Evolutionary conservation across 768 basidiomycete species (phyloP), one percentile per base, ranked within the genome.

Genomic region (Tephrocybe rancida): DNA sequence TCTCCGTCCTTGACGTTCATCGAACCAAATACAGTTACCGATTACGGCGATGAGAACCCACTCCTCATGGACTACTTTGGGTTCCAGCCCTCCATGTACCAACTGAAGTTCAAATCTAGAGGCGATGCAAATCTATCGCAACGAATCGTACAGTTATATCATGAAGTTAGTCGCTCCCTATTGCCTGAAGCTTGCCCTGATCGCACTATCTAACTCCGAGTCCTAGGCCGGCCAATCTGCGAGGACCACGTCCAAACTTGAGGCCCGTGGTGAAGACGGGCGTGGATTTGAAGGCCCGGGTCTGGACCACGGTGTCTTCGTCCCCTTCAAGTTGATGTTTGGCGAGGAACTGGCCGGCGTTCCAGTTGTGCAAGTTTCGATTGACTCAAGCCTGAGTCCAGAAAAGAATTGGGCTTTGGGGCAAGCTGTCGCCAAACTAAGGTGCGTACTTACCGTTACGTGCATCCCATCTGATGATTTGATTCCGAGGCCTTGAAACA

Each of bases 241-340:
- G 2, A 79, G 84, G 21, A 73, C 80, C 6, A 77, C 78, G 6
- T 62, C 72, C 5, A 75, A 67, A 44, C 58, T 64, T 0, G 88
- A 91, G 64, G 44, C 74, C 18, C 80, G 88, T 13, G 88, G 88
- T 2, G 59, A 66, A 50, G 88, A 90, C 57, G 89, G 88, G 9
- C 71, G 87, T 18, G 86, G 87, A 0, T 85, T 82, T 62, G 43
- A 61, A 42, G 86, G 85, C 0, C 80, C 86, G 0, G 89, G 88
- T 5, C 68, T 90, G 0, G 88, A 90, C 62, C 88, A 90, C 61
- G 90, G 90, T 21, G 88, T 91, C 41, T 92, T 91, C 64, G 73
- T 92, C 11, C 90, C 90, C 2, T 90, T 92, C 75, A 74, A 77
- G 41, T 64, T 86, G 54, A 92, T 92, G 90, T 91, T 92, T 61